A percentile compares a stretch with the other conserved stretches of the same genome.
These are phyloP conservation scores for Rhizoclosmatium sp. DNA, from an alignment of 192 early-diverging fungal genomes.

Conservation along the genomic window DNA sequence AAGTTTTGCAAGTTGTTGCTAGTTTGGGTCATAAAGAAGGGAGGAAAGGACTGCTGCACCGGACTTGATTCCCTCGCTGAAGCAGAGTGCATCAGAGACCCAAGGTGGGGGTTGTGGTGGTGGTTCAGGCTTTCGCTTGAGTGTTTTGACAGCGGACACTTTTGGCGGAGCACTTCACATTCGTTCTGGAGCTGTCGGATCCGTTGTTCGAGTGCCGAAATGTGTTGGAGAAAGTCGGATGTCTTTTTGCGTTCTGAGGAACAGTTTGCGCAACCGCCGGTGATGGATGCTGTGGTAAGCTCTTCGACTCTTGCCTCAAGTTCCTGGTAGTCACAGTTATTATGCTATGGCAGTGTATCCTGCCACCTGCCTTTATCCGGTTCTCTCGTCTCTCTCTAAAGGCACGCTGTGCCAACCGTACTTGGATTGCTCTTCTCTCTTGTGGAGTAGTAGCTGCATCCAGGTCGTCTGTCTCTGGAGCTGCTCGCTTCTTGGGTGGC, in stretches of 20 bases:
- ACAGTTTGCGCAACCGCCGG: neutral
- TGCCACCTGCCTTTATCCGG: neutral
- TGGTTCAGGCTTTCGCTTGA: neutral
- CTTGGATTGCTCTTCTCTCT: neutral
- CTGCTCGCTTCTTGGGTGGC: neutral
- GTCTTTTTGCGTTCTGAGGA: neutral
- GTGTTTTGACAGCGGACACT: neutral
- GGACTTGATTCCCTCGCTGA: too few relatives aligned
- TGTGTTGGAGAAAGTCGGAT: neutral
- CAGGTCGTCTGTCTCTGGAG: neutral
- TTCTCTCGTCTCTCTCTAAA: slow-evolving; percentile 1
- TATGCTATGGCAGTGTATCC: neutral
- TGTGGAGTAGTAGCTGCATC: neutral
- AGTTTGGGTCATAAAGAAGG: too few relatives aligned
- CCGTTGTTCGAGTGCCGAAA: neutral
- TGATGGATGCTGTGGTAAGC: neutral
- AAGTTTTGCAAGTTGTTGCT: too few relatives aligned
- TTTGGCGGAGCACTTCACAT: neutral
- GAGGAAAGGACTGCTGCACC: too few relatives aligned
- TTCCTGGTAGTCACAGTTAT: neutral
- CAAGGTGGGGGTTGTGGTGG: neutral
- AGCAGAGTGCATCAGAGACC: too few relatives aligned
- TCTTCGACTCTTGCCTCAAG: neutral
- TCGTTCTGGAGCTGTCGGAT: neutral
- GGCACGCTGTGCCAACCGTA: slow-evolving; percentile 10